Base-by-base conservation (phyloP, 2,329 filamentous ascomycete genomes). In the Exophiala xenobiotica region DNA sequence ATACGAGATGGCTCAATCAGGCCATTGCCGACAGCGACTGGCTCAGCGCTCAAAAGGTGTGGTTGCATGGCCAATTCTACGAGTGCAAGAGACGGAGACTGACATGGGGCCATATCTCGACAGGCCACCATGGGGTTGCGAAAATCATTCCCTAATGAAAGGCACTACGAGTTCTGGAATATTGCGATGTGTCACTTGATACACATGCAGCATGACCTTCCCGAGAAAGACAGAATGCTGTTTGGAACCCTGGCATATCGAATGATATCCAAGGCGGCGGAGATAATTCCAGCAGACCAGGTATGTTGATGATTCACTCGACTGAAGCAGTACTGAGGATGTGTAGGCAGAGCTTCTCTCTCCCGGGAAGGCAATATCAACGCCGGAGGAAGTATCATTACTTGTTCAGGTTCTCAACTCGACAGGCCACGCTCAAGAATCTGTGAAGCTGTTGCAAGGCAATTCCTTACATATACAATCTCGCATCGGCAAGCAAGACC, bases 181-280 rank as follows among this genome's bases (percentile, higher is more conserved):
- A 74, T 76, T 22, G 69, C 77, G 50, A 66, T 74, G 57, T 73
- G 69, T 53, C 67, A 74, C 50, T 62, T 76, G 38, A 64, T 75
- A 41, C 63, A 70, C 12, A 56, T 64, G 20, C 67, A 73, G 49
- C 39, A 62, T 7, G 50, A 58, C 14, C 68, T 66, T 48, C 70
- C 69, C 4, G 71, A 74, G 9, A 63, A 65, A 23, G 73, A 76
- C 18, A 65, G 68, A 43, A 72, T 70, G 49, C 63, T 77, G 6
- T 76, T 75, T 57, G 73, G 73, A n/a, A 74, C 70, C n/a, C 62
- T 78, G 46, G 75, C 74, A 23, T 77, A 74, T 58, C 72, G 74
- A 29, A 74, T 76, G 70, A 66, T 74, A 12, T 70, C 70, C 6
- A 77, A 76, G 54, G 72, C 74, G 35, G 73, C 70, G 9, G 67